Conservation (phyloP, 179 eudicot species). For the Corrigiola litoralis region DNA sequence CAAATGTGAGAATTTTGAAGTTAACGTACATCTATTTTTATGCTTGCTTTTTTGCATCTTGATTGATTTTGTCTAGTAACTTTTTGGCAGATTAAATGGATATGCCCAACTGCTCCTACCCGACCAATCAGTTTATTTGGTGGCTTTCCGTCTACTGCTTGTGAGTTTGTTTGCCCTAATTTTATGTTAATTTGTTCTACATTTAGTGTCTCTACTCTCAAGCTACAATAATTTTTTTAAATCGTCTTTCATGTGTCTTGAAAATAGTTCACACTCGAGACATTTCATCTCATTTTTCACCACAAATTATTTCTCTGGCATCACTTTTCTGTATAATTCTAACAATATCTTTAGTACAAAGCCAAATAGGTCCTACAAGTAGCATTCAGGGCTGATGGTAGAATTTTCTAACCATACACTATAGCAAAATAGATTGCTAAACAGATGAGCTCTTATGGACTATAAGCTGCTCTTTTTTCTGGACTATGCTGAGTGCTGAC, state of each 20-base stretch:
- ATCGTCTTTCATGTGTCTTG: no score
- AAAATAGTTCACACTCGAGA: no score
- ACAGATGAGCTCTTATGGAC: not conserved
- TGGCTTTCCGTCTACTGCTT: slow-evolving; percentile 51
- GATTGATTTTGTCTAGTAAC: slow-evolving; percentile 8
- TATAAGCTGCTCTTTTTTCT: no score
- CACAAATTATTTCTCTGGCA: no score
- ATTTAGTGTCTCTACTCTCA: not conserved
- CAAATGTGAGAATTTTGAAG: slow-evolving; percentile 33
- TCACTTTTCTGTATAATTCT: no score
- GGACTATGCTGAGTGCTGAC: no score
- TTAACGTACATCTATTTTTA: not conserved
- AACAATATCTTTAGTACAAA: no score
- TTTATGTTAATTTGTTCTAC: not conserved
- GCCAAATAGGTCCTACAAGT: no score
- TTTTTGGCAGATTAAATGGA: slow-evolving; percentile 48
- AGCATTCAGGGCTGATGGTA: no score
- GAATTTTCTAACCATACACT: no score
- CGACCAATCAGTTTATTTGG: slow-evolving; percentile 49
- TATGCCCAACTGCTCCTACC: slow-evolving; percentile 51
- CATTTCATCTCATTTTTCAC: no score
- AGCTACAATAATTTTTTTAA: no score
- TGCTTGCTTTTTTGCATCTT: not conserved
- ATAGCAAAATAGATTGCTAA: not conserved
- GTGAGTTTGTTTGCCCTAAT: slow-evolving; percentile 26